These are phyloP conservation scores for Tylopilus sp. DNA, from an alignment of 768 basidiomycete species.

Conservation along the genomic window DNA sequence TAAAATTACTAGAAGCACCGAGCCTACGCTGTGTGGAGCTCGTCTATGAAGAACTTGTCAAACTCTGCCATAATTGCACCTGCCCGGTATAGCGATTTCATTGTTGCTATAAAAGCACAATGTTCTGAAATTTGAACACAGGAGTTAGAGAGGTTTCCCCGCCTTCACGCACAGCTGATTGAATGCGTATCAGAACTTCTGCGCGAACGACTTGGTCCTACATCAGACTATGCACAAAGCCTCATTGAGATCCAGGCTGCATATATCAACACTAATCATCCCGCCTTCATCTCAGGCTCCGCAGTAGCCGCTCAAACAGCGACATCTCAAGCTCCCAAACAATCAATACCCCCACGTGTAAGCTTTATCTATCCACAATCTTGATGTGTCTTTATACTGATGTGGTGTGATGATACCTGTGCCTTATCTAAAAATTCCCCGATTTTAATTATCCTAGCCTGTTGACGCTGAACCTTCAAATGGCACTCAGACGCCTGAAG, in stretches of 20 bases:
- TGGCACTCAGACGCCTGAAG: slow-evolving; percentile 47
- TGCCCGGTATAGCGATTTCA: slow-evolving; percentile 56
- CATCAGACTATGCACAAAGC: slow-evolving; percentile 94
- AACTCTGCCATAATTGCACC: slow-evolving; percentile 99
- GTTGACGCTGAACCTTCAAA: slow-evolving; percentile 61
- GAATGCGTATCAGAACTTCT: slow-evolving; percentile 97
- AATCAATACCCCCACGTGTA: slow-evolving; percentile 51
- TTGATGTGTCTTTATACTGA: slow-evolving; percentile 10
- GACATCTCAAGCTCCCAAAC: slow-evolving; percentile 39
- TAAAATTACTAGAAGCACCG: slow-evolving; percentile 92
- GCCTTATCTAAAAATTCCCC: slow-evolving; percentile 8
- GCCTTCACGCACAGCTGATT: slow-evolving; percentile 87
- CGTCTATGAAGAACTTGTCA: slow-evolving; percentile 98
- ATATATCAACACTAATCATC: slow-evolving; percentile 99
- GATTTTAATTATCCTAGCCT: slow-evolving; percentile 41
- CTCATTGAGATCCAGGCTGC: slow-evolving; percentile 97
- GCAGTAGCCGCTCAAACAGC: slow-evolving; percentile 55
- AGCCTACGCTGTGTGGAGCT: slow-evolving; percentile 94
- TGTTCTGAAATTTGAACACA: slow-evolving; percentile 31
- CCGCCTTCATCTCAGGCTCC: slow-evolving; percentile 84
- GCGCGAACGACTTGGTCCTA: slow-evolving; percentile 92
- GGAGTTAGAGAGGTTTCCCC: slow-evolving; percentile 96
- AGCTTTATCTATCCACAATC: slow-evolving; percentile 23
- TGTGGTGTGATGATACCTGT: slow-evolving; percentile 11
- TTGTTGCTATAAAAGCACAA: background rate